phyloP scores from a whole-genome alignment of 306 rosid species.

The Sindora glabra region DNA sequence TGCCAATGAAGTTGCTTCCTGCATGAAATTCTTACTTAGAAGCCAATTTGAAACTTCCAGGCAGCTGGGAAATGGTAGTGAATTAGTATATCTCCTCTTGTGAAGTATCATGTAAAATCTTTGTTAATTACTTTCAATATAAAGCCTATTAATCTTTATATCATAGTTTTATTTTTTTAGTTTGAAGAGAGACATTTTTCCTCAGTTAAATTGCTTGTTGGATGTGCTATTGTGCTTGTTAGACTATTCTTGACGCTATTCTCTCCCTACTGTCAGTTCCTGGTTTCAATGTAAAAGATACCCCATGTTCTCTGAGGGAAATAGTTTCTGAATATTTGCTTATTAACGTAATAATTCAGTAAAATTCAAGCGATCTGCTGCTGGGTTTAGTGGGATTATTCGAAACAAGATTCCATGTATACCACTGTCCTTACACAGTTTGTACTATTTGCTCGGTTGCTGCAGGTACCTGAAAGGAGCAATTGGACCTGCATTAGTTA shows the following conservation, averaged over 20 bases:
- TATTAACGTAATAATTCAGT: neutral
- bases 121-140: neutral
- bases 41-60: constrained; percentile 25
- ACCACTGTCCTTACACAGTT: constrained; percentile 5
- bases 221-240: no score
- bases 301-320: neutral
- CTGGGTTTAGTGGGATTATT: neutral
- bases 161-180: neutral
- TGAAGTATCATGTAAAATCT: neutral
- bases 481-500: constrained; percentile 30
- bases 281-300: constrained; percentile 2
- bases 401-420: neutral
- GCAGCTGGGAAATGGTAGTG: constrained; percentile 24
- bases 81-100: neutral
- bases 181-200: neutral
- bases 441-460: constrained; percentile 14
- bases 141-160: constrained; percentile 2
- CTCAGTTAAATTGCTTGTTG: neutral
- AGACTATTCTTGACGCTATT: neutral
- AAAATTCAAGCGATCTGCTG: neutral
- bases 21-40: constrained; percentile 12
- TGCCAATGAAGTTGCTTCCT: constrained; percentile 19
- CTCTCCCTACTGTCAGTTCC: neutral
- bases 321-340: neutral
- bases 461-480: constrained; percentile 79